Conservation (phyloP, 805 yeast species). For the Schizosaccharomyces cryophilus region DNA sequence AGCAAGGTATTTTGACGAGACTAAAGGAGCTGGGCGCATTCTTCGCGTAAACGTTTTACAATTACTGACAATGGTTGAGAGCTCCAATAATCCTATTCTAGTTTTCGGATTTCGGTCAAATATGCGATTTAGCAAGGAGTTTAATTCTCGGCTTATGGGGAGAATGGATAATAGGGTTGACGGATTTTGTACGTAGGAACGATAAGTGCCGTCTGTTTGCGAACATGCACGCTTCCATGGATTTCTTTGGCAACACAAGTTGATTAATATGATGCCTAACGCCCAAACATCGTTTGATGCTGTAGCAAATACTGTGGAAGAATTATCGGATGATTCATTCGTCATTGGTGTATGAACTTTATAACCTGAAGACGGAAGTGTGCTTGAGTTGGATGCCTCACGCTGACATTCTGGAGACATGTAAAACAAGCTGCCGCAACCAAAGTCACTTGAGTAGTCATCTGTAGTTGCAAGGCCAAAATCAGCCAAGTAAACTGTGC, state of each 20-base stretch:
- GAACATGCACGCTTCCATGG: slow-evolving; percentile 65
- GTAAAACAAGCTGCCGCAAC: slow-evolving; percentile 71
- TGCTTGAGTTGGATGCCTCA: background rate
- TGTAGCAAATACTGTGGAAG: slow-evolving; percentile 14
- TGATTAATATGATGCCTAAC: slow-evolving; percentile 50
- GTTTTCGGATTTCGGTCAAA: slow-evolving; percentile 9
- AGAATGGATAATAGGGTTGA: slow-evolving; percentile 35
- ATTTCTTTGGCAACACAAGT: slow-evolving; percentile 55
- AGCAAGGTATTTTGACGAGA: background rate
- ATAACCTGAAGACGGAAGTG: background rate
- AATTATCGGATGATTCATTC: background rate
- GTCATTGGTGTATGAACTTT: background rate
- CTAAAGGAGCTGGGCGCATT: background rate
- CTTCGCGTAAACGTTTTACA: slow-evolving; percentile 8
- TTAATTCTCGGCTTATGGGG: slow-evolving; percentile 46
- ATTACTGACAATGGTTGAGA: slow-evolving; percentile 5
- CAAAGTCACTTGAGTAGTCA: slow-evolving; percentile 39
- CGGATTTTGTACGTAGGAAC: slow-evolving; percentile 32
- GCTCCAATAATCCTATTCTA: slow-evolving; percentile 9
- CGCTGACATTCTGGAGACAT: slow-evolving; percentile 56
- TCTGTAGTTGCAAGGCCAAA: slow-evolving; percentile 66
- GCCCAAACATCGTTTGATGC: slow-evolving; percentile 71
- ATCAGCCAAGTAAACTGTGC: slow-evolving; percentile 45
- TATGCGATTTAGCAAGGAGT: slow-evolving; percentile 21
- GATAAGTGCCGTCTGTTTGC: slow-evolving; percentile 34